Percentiles rank a stretch among this genome's conserved stretches.
phyloP scores from a whole-genome alignment of 257 asterid species.

The Jacaranda mimosifolia region DNA sequence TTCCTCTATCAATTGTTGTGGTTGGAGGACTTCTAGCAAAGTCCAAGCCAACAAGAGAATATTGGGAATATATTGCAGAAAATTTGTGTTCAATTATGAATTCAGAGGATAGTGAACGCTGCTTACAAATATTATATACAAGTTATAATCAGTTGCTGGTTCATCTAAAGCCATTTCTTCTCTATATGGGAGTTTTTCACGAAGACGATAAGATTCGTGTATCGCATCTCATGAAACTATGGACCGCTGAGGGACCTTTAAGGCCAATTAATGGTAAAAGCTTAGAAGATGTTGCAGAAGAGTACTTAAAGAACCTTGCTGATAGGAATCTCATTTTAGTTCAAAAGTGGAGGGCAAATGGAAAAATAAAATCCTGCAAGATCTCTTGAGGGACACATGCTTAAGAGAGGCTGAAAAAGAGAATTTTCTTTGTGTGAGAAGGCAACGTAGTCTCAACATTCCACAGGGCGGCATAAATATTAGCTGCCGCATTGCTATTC shows the following conservation, averaged over 20 bases:
- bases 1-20: not conserved
- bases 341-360: not conserved
- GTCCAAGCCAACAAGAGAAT: too few relatives aligned
- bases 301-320: not conserved
- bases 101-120: not conserved
- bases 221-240: not conserved
- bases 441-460: not conserved
- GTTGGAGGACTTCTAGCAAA: too few relatives aligned
- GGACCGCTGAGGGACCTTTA: not conserved
- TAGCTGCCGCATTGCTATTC: not conserved
- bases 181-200: not conserved
- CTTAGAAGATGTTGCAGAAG: not conserved
- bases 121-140: not conserved
- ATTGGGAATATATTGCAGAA: not conserved
- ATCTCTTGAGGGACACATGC: not conserved
- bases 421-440: not conserved
- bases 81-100: not conserved
- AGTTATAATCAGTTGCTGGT: not conserved
- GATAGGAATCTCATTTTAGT: not conserved
- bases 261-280: not conserved
- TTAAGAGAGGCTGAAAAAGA: constrained; percentile 1
- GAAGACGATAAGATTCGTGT: not conserved
- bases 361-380: not conserved
- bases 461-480: not conserved
- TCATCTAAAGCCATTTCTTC: not conserved